Base-by-base conservation (phyloP, 768 basidiomycete genomes). In the Tricholomella constricta region DNA sequence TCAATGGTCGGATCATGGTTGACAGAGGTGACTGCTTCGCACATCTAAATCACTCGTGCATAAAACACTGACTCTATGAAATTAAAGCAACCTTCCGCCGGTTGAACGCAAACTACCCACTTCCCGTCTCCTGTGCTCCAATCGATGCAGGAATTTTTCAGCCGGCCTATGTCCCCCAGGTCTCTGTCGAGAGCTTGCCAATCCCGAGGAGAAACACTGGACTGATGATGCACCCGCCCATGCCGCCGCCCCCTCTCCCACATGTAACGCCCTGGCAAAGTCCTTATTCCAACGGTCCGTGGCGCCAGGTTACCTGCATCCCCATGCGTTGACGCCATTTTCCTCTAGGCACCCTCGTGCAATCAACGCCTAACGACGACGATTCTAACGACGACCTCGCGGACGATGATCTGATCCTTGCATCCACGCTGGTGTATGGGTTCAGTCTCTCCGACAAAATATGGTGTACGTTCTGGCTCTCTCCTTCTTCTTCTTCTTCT, bases 391-490 rank as follows among this genome's bases (percentile, higher is more conserved):
- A 67, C 5, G 73, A 80, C 26, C 60, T 84, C 31, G 69, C 72
- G 0, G 79, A 82, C 3, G 79, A 82, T 19, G 78, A 83, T 32
- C 68, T 86, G 15, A 68, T 85, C 25, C 66, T 88, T 4, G 72
- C 84, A 1, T 73, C 84, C 0, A 77, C 82, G 0, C 71, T 81
- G 32, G 78, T 86, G 2, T 82, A 81, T 54, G 85, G 84, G 0
- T 88, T 87, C 65, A 84, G 83, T 65, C 66, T 87, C 41, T 57
- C 67, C 6, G 82, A 82, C 53, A 86, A 86, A 64, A 58, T 74
- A 6, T 85, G 84, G 83, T 65, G 83, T 84, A 61, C 57, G 81
- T 74, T 0, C 5, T 42, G 44, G 1, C 4, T 14, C 8, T 14
- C 6, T 17, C n/a, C 6, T 8, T 29, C 23, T 31, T 19, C n/a